A percentile compares a stretch with the other conserved stretches of the same genome.
Evolutionary conservation across 345 rosid species (phyloP).

Genomic region (Sisymbrium irio): DNA sequence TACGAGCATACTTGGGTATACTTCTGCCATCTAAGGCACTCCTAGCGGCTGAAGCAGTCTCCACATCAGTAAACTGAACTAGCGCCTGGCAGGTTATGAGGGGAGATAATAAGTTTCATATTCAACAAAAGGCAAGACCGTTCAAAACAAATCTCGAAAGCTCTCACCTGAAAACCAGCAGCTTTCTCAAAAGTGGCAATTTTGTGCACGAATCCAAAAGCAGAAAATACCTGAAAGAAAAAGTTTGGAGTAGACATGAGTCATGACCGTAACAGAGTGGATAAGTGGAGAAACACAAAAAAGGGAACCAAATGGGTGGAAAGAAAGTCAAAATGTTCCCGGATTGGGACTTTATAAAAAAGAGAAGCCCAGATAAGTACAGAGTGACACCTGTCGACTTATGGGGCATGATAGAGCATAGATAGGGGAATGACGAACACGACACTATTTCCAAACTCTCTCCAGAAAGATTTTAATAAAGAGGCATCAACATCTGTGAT

Average conservation of each 20-base stretch:
- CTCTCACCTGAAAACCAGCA: constrained; percentile 88
- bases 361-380: constrained; percentile 55
- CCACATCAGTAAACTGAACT: constrained; percentile 87
- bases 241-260: constrained; percentile 21
- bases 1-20: constrained; percentile 61
- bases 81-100: constrained; percentile 58
- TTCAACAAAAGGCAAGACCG: not conserved
- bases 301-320: constrained; percentile 6
- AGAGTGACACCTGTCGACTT: constrained; percentile 79
- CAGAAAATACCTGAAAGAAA: constrained; percentile 85
- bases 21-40: constrained; percentile 94
- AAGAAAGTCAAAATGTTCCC: constrained; percentile 35
- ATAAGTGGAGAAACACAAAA: not conserved
- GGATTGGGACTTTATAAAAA: constrained; percentile 21
- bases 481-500: constrained; percentile 68
- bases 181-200: constrained; percentile 98
- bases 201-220: constrained; percentile 97
- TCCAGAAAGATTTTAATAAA: constrained; percentile 67
- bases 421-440: constrained; percentile 69
- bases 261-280: not conserved
- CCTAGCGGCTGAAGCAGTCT: constrained; percentile 83
- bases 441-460: constrained; percentile 75
- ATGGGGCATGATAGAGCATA: constrained; percentile 72
- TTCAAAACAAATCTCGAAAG: constrained; percentile 5
- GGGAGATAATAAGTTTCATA: not conserved